Evolutionary conservation across 176 grass and related monocot genomes (phyloP).

Genomic region (Typha latifolia): DNA sequence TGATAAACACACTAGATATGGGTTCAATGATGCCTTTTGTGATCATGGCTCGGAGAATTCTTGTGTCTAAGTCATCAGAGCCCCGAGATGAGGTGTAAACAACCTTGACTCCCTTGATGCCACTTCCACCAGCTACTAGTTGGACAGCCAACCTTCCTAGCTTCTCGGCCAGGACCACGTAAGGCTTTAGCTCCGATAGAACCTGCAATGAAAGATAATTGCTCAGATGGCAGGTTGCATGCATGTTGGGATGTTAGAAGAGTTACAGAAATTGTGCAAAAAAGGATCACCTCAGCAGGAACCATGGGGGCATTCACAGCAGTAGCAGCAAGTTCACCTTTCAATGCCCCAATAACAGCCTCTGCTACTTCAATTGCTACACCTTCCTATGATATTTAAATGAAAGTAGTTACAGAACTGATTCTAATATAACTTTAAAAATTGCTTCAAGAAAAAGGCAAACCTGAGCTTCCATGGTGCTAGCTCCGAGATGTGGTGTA

Average conservation of each 20-base stretch:
- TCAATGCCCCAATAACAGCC: conserved; percentile 68
- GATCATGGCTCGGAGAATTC: conserved; percentile 61
- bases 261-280: not conserved
- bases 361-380: conserved; percentile 89
- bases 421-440: not conserved
- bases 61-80: conserved; percentile 62
- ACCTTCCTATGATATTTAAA: conserved; percentile 45
- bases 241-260: not conserved
- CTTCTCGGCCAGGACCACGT: conserved; percentile 75
- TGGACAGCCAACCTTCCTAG: conserved; percentile 64
- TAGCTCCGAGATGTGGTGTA: conserved; percentile 86
- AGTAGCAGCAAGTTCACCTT: conserved; percentile 77
- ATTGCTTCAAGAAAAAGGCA: conserved; percentile 9
- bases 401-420: not conserved
- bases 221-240: conserved; percentile 1
- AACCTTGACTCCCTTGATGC: conserved; percentile 58
- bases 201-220: conserved; percentile 23
- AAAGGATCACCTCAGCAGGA: conserved; percentile 43
- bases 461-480: conserved; percentile 93
- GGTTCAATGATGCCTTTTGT: conserved; percentile 77
- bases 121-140: conserved; percentile 69
- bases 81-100: conserved; percentile 60
- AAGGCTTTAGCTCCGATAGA: conserved; percentile 61
- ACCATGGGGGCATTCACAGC: conserved; percentile 94
- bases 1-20: conserved; percentile 55